phyloP scores from a whole-genome alignment of 2,329 filamentous ascomycete genomes.

The Penicillium frequentans region DNA sequence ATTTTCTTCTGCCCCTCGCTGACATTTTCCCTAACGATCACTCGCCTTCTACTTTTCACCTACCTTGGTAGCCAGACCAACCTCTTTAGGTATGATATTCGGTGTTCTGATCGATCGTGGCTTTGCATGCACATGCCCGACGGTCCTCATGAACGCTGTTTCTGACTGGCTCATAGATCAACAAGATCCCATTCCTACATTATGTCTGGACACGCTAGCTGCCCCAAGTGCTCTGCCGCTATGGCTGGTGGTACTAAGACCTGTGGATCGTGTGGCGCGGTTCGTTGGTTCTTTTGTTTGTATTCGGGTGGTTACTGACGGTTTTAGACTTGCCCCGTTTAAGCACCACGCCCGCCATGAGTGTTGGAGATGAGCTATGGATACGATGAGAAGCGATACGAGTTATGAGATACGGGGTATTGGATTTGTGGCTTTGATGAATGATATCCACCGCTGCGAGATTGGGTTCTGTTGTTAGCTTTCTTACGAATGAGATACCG shows the following conservation, averaged over 20 bases:
- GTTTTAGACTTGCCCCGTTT: constrained; percentile 22
- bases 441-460: not conserved
- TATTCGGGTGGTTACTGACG: constrained; percentile 2
- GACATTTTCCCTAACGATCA: constrained; percentile 13
- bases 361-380: not conserved
- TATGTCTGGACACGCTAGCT: constrained; percentile 23
- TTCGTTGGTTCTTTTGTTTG: constrained; percentile 5
- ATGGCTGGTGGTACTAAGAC: constrained; percentile 16
- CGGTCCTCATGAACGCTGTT: not conserved
- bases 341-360: not conserved
- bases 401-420: not conserved
- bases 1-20: constrained; percentile 8
- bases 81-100: not conserved
- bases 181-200: not conserved
- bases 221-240: constrained; percentile 23
- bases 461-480: not conserved
- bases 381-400: not conserved
- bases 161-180: not conserved
- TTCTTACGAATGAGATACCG: not conserved
- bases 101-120: not conserved
- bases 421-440: not conserved
- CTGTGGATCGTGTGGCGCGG: constrained; percentile 25
- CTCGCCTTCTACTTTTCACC: constrained; percentile 2
- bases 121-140: not conserved
- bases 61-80: not conserved